Evolutionary conservation across 225 moss, liverwort and hornwort species (phyloP).

Genomic region (Marchantia polymorpha): DNA sequence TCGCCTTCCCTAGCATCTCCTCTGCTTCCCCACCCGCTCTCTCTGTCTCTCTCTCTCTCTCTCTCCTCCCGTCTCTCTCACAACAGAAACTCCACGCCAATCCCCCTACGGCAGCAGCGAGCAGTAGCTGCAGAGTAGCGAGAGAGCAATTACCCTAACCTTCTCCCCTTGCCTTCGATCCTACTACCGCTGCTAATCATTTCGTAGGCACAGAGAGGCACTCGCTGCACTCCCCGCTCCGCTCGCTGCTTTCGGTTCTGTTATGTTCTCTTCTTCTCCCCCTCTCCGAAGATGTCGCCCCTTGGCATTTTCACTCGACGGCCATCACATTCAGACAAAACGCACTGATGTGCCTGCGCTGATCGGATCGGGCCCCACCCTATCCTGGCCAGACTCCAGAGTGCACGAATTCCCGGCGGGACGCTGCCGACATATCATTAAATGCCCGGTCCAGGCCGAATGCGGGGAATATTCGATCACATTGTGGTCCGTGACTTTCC

Average conservation of each 20-base stretch:
- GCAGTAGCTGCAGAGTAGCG: background rate
- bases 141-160: background rate
- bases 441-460: background rate
- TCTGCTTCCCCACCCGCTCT: background rate
- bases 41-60: background rate
- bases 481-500: background rate
- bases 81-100: background rate
- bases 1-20: background rate
- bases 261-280: background rate
- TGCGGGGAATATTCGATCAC: background rate
- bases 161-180: background rate
- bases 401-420: constrained; percentile 10
- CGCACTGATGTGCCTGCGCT: background rate
- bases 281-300: background rate
- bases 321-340: background rate
- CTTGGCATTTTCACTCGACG: background rate
- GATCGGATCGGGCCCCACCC: background rate
- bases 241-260: background rate
- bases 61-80: background rate
- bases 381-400: background rate
- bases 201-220: background rate
- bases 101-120: background rate
- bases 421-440: constrained; percentile 1
- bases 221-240: background rate
- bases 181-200: too few species aligned